Base-by-base conservation (phyloP, 2,329 filamentous ascomycete genomes). In the Alternaria tenuissima region DNA sequence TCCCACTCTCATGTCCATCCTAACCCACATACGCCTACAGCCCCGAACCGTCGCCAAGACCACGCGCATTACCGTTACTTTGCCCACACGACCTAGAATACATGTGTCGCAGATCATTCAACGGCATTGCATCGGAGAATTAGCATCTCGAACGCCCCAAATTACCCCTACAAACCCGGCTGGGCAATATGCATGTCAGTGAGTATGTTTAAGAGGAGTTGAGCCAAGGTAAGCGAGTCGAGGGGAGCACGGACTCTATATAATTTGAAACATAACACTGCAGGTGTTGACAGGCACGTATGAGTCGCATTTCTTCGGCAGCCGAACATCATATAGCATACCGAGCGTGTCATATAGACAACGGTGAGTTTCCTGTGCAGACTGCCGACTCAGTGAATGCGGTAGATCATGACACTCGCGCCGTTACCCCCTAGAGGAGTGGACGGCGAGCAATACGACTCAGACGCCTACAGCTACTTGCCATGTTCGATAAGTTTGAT, bases 81-180 rank as follows among this genome's bases (percentile, higher is more conserved):
- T n/a, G 14, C n/a, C n/a, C 7, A 39, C 36, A 39, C 36, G n/a
- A 20, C 18, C 30, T 34, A 32, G 20, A 48, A n/a, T 14, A n/a
- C 18, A 7, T 24, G 18, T 24, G 34, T 28, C 44, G 30, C 12
- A 48, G 30, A 48, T 48, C 46, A n/a, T 4, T 3, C 46, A 57
- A 57, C 54, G 54, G 54, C 46, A 41, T 30, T 57, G 54, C 46
- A 57, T 57, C 54, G 54, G 54, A 51, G 38, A 57, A 57, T 48
- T 48, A 30, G 8, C 46, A 48, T 48, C 46, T 48, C 46, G 3
- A 4, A 20, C 46, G 18, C 14, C 32, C 30, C 44, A 48, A 18
- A 14, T 18, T 12, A 22, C 18, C 44, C 30, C 18, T 20, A 41
- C 38, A 5, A 20, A 20, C 18, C 38, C 11, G 38, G 9, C 38